These are phyloP conservation scores for Paramarasmius palmivorus DNA, from an alignment of 1,284 basidiomycete species.

Conservation along the genomic window DNA sequence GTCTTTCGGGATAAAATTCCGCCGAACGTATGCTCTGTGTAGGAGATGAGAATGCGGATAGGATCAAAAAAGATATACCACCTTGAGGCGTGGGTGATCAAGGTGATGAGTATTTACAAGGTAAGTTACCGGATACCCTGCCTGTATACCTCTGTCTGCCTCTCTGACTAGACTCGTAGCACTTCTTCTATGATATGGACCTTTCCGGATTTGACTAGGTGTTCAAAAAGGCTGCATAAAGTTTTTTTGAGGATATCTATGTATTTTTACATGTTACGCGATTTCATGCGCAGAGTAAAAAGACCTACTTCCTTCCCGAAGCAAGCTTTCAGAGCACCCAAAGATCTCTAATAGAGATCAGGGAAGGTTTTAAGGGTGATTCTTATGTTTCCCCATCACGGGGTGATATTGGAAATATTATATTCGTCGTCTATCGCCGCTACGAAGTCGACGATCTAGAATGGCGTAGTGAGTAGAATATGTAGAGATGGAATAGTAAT, in stretches of 20 bases:
- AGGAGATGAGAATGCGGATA: constrained; percentile 90
- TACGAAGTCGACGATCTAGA: constrained; percentile 55
- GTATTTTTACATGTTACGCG: no score
- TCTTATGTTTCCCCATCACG: background rate
- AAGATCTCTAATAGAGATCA: no score
- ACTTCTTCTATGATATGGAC: constrained; percentile 61
- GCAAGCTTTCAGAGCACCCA: no score
- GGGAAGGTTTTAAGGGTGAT: no score
- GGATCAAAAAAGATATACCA: constrained; percentile 97
- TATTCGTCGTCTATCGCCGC: constrained; percentile 50
- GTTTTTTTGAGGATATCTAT: no score
- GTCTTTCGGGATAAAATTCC: background rate
- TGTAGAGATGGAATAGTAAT: constrained; percentile 3
- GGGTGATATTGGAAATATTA: background rate
- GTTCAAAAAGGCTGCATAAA: no score
- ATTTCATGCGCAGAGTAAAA: no score
- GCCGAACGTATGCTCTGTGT: constrained; percentile 6
- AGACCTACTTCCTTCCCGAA: no score
- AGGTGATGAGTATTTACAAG: constrained; percentile 81
- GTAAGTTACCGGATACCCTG: constrained; percentile 15
- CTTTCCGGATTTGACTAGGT: constrained; percentile 61
- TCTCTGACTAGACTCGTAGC: constrained; percentile 23
- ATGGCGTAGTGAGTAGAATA: constrained; percentile 9
- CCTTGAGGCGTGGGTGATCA: constrained; percentile 90
- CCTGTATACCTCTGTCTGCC: constrained; percentile 5